Conservation (phyloP, 1,284 basidiomycete species). For the Earliella scabrosa region DNA sequence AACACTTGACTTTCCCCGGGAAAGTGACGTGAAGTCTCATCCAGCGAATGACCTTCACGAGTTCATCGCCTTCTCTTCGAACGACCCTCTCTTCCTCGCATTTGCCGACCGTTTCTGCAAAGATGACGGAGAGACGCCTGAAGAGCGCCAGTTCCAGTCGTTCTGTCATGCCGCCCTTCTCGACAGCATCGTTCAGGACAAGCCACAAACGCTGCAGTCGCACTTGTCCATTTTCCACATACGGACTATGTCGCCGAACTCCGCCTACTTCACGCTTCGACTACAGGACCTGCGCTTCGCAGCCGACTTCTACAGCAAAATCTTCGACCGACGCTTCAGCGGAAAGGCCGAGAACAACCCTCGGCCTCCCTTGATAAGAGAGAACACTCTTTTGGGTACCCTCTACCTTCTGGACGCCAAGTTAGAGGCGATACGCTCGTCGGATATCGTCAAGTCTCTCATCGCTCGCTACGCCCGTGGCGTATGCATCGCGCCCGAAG, state of each 20-base stretch:
- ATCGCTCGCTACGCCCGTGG: slow-evolving; percentile 56
- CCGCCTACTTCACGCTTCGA: slow-evolving; percentile 64
- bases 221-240: slow-evolving; percentile 76
- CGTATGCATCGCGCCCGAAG: slow-evolving; percentile 24
- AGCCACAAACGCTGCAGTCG: slow-evolving; percentile 74
- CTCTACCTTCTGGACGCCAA: slow-evolving; percentile 62
- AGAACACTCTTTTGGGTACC: slow-evolving; percentile 67
- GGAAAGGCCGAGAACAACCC: slow-evolving; percentile 64
- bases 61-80: slow-evolving; percentile 85
- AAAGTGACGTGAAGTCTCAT: slow-evolving; percentile 65
- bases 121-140: slow-evolving; percentile 54
- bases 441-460: slow-evolving; percentile 48
- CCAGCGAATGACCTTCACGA: slow-evolving; percentile 77
- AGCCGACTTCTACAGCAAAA: slow-evolving; percentile 72
- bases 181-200: slow-evolving; percentile 90
- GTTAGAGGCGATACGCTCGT: slow-evolving; percentile 49
- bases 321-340: slow-evolving; percentile 73
- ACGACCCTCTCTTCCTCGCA: slow-evolving; percentile 74
- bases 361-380: slow-evolving; percentile 68
- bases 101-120: slow-evolving; percentile 80
- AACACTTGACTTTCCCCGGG: slow-evolving; percentile 80
- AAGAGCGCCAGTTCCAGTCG: slow-evolving; percentile 67
- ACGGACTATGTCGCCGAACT: slow-evolving; percentile 58
- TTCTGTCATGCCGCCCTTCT: slow-evolving; percentile 82
- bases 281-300: slow-evolving; percentile 74